These are phyloP conservation scores for Candida tammaniensis DNA, from an alignment of 805 yeast genomes.

Conservation along the genomic window DNA sequence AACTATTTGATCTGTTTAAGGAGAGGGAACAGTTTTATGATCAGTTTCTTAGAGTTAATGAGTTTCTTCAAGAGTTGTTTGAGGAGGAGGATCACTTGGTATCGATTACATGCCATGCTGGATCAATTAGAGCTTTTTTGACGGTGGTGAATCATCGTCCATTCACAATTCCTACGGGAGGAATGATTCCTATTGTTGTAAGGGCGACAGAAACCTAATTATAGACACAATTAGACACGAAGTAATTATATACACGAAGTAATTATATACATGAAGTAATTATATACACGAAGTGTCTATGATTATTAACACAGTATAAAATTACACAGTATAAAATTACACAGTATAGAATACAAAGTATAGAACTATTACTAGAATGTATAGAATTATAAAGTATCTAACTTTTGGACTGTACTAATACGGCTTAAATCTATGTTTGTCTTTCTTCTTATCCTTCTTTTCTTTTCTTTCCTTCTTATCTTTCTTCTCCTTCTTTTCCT, in stretches of 20 bases:
- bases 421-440: conserved; percentile 55
- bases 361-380: no score
- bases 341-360: no score
- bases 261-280: no score
- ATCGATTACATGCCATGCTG: conserved; percentile 50
- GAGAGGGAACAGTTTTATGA: conserved; percentile 44
- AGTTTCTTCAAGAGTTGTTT: conserved; percentile 38
- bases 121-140: conserved; percentile 46
- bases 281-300: no score
- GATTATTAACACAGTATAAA: no score
- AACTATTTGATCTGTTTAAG: conserved; percentile 35
- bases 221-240: no score
- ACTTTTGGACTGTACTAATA: no score
- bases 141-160: conserved; percentile 49
- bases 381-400: no score
- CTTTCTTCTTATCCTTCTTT: conserved; percentile 26
- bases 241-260: no score
- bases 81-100: conserved; percentile 23
- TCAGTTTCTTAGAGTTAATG: conserved; percentile 48
- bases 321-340: no score
- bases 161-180: conserved; percentile 60
- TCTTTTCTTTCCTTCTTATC: conserved; percentile 33
- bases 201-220: conserved; percentile 41
- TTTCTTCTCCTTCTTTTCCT: conserved; percentile 30
- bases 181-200: conserved; percentile 57